These are phyloP conservation scores for Trametes sp. DNA, from an alignment of 1,284 basidiomycete species.

Conservation along the genomic window DNA sequence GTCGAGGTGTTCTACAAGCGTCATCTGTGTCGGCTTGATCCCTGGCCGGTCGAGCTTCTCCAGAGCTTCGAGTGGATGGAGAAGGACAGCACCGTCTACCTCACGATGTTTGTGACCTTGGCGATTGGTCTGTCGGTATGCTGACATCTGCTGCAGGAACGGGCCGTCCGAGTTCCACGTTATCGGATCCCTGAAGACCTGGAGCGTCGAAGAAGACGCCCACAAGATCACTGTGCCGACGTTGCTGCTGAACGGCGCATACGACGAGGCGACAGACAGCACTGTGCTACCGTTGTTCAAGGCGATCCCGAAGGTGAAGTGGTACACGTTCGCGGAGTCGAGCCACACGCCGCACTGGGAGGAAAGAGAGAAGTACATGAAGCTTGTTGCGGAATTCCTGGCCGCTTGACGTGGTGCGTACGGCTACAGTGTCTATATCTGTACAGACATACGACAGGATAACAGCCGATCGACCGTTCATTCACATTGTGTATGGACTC, in stretches of 20 bases:
- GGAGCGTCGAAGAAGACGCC: constrained; percentile 53
- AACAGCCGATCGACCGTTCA: background rate
- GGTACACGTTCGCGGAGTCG: constrained; percentile 39
- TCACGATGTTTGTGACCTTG: constrained; percentile 49
- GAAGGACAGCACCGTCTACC: constrained; percentile 57
- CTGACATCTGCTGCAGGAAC: constrained; percentile 44
- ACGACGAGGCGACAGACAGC: constrained; percentile 58
- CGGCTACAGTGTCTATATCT: background rate
- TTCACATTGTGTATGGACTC: background rate
- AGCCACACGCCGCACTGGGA: constrained; percentile 41
- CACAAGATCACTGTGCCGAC: constrained; percentile 56
- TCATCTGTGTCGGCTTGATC: constrained; percentile 55
- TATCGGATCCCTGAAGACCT: constrained; percentile 56
- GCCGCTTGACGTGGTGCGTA: constrained; percentile 1
- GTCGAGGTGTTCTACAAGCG: constrained; percentile 51
- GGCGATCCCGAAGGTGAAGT: constrained; percentile 46
- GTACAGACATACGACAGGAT: background rate
- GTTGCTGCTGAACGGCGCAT: constrained; percentile 57
- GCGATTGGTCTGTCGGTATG: background rate
- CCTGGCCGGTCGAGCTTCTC: constrained; percentile 48
- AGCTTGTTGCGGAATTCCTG: constrained; percentile 33
- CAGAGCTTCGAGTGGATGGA: constrained; percentile 40
- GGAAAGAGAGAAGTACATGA: constrained; percentile 39
- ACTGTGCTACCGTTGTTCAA: constrained; percentile 54
- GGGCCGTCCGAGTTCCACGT: constrained; percentile 61